Conservation (phyloP, 2,329 filamentous ascomycete species). For the Knufia fluminis region DNA sequence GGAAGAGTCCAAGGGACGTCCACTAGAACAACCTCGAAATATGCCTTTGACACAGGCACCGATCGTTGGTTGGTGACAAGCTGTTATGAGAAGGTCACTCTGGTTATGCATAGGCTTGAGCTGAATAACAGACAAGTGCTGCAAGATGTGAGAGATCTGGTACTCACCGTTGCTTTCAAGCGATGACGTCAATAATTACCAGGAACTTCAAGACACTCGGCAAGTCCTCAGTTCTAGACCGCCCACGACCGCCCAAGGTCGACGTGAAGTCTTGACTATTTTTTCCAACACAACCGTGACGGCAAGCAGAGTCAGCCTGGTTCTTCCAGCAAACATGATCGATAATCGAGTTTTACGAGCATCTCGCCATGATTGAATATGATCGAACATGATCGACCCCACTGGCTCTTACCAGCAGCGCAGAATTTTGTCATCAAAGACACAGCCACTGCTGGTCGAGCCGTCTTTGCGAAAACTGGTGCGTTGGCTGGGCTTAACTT, state of each 20-base stretch:
- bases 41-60: no score
- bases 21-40: background rate
- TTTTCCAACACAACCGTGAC: no score
- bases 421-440: background rate
- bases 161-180: no score
- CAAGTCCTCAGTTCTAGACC: no score
- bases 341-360: background rate
- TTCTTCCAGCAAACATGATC: background rate
- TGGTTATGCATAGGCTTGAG: no score
- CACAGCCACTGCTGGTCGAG: background rate
- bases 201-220: no score
- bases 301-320: background rate
- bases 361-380: background rate
- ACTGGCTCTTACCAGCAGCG: background rate
- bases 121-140: no score
- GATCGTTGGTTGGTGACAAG: no score
- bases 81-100: background rate
- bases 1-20: background rate
- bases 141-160: no score
- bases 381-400: background rate
- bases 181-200: no score
- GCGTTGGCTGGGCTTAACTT: constrained; percentile 1
- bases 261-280: no score
- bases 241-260: no score
- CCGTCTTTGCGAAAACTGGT: constrained; percentile 6